Evolutionary conservation across 441 rosid species (phyloP).

Genomic region (Populus trichocarpa): DNA sequence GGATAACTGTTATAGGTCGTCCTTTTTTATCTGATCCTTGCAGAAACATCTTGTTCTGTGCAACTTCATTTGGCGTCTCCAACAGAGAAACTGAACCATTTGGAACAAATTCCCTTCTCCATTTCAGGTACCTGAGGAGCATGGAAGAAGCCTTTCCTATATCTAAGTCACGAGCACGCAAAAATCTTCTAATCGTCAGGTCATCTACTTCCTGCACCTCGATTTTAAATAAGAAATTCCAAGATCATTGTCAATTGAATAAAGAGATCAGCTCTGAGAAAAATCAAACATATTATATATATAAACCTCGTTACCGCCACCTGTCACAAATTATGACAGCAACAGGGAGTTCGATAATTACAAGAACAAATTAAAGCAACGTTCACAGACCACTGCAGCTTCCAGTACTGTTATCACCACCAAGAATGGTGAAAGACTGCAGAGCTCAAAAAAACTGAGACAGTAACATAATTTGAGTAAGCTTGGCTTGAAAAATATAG

Average conservation of each 20-base stretch:
- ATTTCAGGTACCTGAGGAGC: constrained; percentile 45
- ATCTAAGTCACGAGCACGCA: constrained; percentile 53
- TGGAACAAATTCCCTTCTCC: constrained; percentile 44
- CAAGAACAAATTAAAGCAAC: not conserved
- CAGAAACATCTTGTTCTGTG: constrained; percentile 46
- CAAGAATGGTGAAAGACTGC: too few relatives aligned
- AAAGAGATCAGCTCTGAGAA: not conserved
- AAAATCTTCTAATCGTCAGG: constrained; percentile 41
- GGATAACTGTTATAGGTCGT: constrained; percentile 29
- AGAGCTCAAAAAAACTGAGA: too few relatives aligned
- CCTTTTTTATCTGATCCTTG: constrained; percentile 57
- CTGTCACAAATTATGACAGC: not conserved
- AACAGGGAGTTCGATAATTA: not conserved
- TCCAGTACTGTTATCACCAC: too few relatives aligned
- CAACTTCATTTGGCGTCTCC: constrained; percentile 31
- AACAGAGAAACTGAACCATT: constrained; percentile 32
- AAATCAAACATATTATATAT: not conserved
- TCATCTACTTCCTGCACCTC: constrained; percentile 45
- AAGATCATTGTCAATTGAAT: not conserved
- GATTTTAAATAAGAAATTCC: not conserved
- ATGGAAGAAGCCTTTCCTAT: constrained; percentile 40
- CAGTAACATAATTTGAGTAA: too few relatives aligned
- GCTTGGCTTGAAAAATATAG: too few relatives aligned
- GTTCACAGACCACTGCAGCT: too few relatives aligned
- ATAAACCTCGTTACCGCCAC: not conserved